These are phyloP conservation scores for Laguncularia racemosa DNA, from an alignment of 345 rosid genomes.

Conservation along the genomic window DNA sequence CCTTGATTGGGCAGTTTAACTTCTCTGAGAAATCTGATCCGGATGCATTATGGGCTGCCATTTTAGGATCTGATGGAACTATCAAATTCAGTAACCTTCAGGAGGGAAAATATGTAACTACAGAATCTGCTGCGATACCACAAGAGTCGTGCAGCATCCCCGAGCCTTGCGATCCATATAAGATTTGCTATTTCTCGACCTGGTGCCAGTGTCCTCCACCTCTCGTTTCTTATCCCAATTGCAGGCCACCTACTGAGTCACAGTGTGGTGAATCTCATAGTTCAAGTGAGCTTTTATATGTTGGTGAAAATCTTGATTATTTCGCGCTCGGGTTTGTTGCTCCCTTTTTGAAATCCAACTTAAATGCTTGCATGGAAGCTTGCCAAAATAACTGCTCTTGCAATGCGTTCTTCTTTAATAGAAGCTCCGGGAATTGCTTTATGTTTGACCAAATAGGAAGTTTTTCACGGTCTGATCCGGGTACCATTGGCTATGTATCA, in stretches of 20 bases:
- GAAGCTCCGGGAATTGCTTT: constrained; percentile 30
- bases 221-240: constrained; percentile 12
- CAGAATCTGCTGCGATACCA: constrained; percentile 34
- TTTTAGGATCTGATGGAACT: constrained; percentile 28
- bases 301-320: constrained; percentile 43
- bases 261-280: constrained; percentile 15
- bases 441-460: constrained; percentile 42
- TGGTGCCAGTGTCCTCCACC: constrained; percentile 35
- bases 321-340: constrained; percentile 36
- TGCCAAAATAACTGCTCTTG: constrained; percentile 45
- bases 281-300: constrained; percentile 13
- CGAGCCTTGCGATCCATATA: constrained; percentile 25
- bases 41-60: constrained; percentile 33
- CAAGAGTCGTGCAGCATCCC: constrained; percentile 30
- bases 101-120: constrained; percentile 4
- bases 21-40: constrained; percentile 23
- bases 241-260: constrained; percentile 23
- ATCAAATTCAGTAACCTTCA: constrained; percentile 32
- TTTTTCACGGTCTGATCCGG: constrained; percentile 22
- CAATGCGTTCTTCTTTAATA: constrained; percentile 36
- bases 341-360: constrained; percentile 20
- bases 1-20: constrained; percentile 31
- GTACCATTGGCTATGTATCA: constrained; percentile 24
- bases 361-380: constrained; percentile 36
- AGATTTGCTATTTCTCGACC: constrained; percentile 23